These are phyloP conservation scores for Besnoitia besnoiti DNA, from an alignment of 169 alveolate species.

Conservation along the genomic window DNA sequence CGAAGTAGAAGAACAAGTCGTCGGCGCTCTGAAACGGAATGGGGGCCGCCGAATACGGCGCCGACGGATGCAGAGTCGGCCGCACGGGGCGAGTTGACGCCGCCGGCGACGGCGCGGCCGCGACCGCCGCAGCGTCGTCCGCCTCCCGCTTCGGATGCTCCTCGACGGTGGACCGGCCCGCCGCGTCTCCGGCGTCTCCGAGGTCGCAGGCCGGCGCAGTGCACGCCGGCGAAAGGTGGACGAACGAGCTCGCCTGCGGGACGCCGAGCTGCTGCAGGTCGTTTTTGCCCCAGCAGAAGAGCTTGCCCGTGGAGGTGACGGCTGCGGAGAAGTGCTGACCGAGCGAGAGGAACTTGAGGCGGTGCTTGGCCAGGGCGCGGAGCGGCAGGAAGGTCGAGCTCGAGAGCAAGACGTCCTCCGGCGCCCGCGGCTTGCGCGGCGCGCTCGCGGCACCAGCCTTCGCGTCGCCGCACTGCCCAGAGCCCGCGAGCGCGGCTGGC, in stretches of 20 bases:
- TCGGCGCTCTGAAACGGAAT: neutral
- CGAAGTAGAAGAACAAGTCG: neutral
- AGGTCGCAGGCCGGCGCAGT: neutral
- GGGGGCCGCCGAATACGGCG: neutral
- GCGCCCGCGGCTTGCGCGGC: neutral
- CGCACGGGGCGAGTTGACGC: neutral
- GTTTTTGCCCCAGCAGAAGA: slow-evolving; percentile 42
- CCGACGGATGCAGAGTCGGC: neutral
- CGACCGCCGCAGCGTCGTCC: neutral
- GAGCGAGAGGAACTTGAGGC: slow-evolving; percentile 4
- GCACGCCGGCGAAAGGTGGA: neutral
- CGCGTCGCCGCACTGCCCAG: neutral
- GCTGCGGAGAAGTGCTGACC: slow-evolving; percentile 39
- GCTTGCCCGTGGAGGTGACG: slow-evolving; percentile 20
- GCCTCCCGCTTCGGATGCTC: neutral
- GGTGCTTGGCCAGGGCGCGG: neutral
- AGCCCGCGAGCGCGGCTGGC: neutral
- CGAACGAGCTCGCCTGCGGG: neutral
- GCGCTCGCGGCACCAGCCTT: neutral
- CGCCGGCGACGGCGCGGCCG: neutral
- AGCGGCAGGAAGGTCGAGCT: slow-evolving; percentile 40
- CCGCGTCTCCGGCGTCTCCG: neutral
- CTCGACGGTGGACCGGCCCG: neutral
- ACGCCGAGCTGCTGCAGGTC: slow-evolving; percentile 43
- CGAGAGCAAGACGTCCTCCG: neutral